Base-by-base conservation (phyloP, 768 basidiomycete species). In the Suillus placidus region DNA sequence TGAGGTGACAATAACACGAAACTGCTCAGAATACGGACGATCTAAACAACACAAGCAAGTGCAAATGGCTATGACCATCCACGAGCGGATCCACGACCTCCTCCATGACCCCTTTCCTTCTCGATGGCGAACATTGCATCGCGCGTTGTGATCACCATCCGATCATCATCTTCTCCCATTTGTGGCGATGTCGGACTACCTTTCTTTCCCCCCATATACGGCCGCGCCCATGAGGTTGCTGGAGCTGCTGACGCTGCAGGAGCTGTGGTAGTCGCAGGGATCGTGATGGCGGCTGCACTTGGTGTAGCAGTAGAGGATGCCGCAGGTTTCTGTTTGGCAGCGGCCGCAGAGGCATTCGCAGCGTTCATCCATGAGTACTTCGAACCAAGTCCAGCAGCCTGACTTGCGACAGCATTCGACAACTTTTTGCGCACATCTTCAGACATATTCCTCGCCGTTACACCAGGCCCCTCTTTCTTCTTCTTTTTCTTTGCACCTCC, bases 371-470 rank as follows among this genome's bases (percentile, higher is more conserved):
- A 96, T 18, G 91, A 83, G 71, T 95, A 96, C 76, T 89, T 90
- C 26, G 90, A 88, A 1, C 88, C 87, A 26, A 93, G 73, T 0
- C 94, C 94, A n/a, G 93, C 92, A 6, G 93, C 93, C 73, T 93
- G 93, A 69, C 88, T 90, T 30, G 94, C 94, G 7, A 92, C 91
- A 30, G 91, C 91, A 75, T 97, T 94, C 40, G 90, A 91, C 88
- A 95, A 88, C 75, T 93, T 94, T 83, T 96, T 96, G 69, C 89
- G 82, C 71, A 94, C 91, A 70, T 95, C 94, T 76, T 95, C 94
- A 6, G 89, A 90, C 92, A 96, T 93, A 73, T 94, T 95, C 64
- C 91, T 81, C 63, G 93, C 92, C 0, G 91, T 92, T 13, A 93
- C 90, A 13, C 92, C 91, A 0, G 93, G 92, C 0, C 91, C 91